These are phyloP conservation scores for Alternaria viburni DNA, from an alignment of 2,329 filamentous ascomycete species.

Conservation along the genomic window DNA sequence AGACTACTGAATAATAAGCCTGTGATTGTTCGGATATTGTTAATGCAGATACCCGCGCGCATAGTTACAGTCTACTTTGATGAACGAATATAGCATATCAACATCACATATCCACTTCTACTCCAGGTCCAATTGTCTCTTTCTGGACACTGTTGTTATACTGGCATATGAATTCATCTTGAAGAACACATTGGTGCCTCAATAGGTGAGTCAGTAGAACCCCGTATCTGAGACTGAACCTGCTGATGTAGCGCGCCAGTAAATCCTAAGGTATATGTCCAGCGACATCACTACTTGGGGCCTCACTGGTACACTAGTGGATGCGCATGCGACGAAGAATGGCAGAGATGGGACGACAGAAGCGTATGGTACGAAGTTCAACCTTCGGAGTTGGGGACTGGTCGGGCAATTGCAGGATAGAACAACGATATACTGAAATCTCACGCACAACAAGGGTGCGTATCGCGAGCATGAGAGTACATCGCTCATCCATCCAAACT, in stretches of 20 bases:
- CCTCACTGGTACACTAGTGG: constrained; percentile 56
- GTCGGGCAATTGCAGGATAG: constrained; percentile 18
- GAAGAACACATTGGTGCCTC: constrained; percentile 41
- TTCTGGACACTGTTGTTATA: constrained; percentile 46
- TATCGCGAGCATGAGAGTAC: not conserved
- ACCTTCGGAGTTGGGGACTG: constrained; percentile 29
- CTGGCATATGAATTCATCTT: constrained; percentile 52
- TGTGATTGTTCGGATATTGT: constrained; percentile 48
- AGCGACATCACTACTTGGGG: constrained; percentile 39
- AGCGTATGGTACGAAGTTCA: constrained; percentile 59
- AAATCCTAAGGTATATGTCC: constrained; percentile 29
- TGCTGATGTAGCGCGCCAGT: constrained; percentile 12
- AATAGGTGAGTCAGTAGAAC: constrained; percentile 56
- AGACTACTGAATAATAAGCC: not conserved
- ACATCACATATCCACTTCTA: constrained; percentile 55
- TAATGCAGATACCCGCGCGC: constrained; percentile 58
- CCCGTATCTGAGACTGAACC: constrained; percentile 45
- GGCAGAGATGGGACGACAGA: constrained; percentile 53
- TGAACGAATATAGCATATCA: constrained; percentile 13
- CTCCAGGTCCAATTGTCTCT: constrained; percentile 50
- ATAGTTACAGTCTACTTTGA: constrained; percentile 43
- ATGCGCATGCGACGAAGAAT: constrained; percentile 62
- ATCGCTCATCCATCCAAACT: not conserved
- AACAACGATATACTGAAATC: not conserved
- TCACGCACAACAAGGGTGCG: not conserved